Evolutionary conservation across 140 eudicot species (phyloP).

Genomic region (Cichorium intybus): DNA sequence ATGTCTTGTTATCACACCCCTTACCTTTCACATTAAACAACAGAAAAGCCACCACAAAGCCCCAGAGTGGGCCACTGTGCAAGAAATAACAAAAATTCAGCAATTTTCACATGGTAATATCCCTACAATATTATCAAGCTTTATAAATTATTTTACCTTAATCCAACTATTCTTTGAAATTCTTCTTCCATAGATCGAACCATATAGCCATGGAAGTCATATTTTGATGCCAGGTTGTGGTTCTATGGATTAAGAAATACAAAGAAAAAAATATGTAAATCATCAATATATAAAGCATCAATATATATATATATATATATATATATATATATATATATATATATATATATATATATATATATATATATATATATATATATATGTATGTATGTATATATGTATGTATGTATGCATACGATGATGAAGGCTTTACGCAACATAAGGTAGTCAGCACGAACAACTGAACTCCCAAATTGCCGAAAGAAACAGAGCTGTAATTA

Average conservation of each 20-base stretch:
- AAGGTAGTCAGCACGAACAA: conserved; percentile 94
- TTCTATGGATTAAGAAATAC: conserved; percentile 66
- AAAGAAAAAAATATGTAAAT: conserved; percentile 27
- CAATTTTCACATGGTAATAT: background rate
- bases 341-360: no score
- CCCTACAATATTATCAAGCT: background rate
- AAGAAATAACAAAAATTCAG: conserved; percentile 12
- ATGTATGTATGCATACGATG: conserved; percentile 40
- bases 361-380: no score
- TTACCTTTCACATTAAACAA: conserved; percentile 63
- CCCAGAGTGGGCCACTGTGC: conserved; percentile 98
- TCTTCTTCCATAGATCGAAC: conserved; percentile 99
- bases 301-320: no score
- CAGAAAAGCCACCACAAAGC: conserved; percentile 92
- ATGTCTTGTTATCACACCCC: no score
- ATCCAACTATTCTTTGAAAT: conserved; percentile 96
- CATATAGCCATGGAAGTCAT: conserved; percentile 99
- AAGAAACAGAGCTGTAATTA: conserved; percentile 76
- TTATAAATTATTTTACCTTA: conserved; percentile 50
- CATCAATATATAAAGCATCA: background rate
- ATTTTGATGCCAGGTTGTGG: conserved; percentile 89
- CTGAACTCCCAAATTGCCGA: conserved; percentile 90
- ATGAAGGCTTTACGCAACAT: conserved; percentile 96
- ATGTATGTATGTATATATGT: no score
- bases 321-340: no score